Evolutionary conservation across 148 eudicot species (phyloP), one percentile per base, ranked within the genome.

Genomic region (Fagopyrum tataricum): DNA sequence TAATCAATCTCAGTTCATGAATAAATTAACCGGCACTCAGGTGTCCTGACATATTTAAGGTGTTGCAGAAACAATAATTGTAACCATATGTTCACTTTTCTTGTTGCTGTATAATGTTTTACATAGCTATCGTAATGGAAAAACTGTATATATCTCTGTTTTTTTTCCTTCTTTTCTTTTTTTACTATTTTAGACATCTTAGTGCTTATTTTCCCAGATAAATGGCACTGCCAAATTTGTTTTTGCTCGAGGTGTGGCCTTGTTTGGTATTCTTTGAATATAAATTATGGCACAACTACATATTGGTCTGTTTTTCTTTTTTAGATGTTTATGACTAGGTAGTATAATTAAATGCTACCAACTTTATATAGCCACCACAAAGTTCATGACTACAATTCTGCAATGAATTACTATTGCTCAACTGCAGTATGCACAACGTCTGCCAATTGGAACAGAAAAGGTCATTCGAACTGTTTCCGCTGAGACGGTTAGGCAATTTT

Each of bases 371-470:
- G 41, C 70, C 43, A 55, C 26, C 61, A 55, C 23, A 6, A 31
- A 31, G 37, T 55, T 55, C 26, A 21, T 55, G 13, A 55, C 61
- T 55, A 26, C 37, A 31, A 31, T 31, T 31, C 37, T 31, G 37
- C 49, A 20, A 31, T 37, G 40, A 13, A 31, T 40, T 37, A 43
- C 18, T 37, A n/a, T 56, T 71, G 20, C 20, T 31, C 76, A 70
- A 52, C 67, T 82, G 82, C 88, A 92, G 98, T 92, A 90, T 84
- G 93, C 96, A 52, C 91, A 90, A 72, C 91, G 98, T 47, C 78
- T 90, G 81, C 98, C 98, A 21, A 90, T 92, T 81, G 98, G 98
- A 81, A 79, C 85, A 39, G 98, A 92, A 76, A 90, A 80, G 76
- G 93, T 92, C 23, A 90, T 92, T 64, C 86, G 87, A 66, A 81